Percentiles rank a stretch among this genome's conserved stretches.
phyloP scores from a whole-genome alignment of 2,329 filamentous ascomycete species.

The Trichoderma pleuroti region DNA sequence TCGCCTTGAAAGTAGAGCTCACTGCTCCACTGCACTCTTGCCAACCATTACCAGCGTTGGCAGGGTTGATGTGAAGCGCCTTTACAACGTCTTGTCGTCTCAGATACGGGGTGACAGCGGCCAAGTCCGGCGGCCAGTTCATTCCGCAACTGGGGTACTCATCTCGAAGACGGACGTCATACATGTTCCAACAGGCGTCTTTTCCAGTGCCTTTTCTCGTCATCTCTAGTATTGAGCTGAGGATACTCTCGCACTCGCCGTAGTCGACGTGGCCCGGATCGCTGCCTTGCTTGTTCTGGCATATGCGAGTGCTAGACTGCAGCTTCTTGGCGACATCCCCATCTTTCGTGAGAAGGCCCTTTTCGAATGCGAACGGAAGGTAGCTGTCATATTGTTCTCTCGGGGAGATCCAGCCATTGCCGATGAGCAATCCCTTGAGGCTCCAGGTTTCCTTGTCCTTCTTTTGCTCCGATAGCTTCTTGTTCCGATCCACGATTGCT shows the following conservation, averaged over 20 bases:
- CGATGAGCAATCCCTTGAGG: constrained; percentile 81
- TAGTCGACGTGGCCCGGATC: constrained; percentile 58
- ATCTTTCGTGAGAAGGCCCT: constrained; percentile 66
- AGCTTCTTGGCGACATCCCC: constrained; percentile 62
- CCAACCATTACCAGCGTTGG: constrained; percentile 80
- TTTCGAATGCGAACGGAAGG: constrained; percentile 74
- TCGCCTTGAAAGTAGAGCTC: constrained; percentile 64
- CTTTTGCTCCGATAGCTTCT: constrained; percentile 38
- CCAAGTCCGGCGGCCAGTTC: constrained; percentile 94
- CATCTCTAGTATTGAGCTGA: constrained; percentile 66
- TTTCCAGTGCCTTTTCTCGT: constrained; percentile 56
- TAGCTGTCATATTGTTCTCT: constrained; percentile 87
- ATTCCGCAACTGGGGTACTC: constrained; percentile 82
- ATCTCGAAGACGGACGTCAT: constrained; percentile 86
- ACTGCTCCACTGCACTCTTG: constrained; percentile 83
- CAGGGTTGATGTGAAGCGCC: constrained; percentile 77
- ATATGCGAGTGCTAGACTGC: constrained; percentile 66
- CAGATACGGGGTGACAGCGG: constrained; percentile 75
- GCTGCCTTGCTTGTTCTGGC: constrained; percentile 57
- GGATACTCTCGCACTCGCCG: constrained; percentile 68
- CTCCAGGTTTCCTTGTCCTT: constrained; percentile 55
- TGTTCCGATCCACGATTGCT: constrained; percentile 84
- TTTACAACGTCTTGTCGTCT: constrained; percentile 71
- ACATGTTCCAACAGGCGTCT: constrained; percentile 84
- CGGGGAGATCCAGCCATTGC: constrained; percentile 96